Base-by-base conservation (phyloP, 108 stramenopile genomes). In the Cyclotella baltica region DNA sequence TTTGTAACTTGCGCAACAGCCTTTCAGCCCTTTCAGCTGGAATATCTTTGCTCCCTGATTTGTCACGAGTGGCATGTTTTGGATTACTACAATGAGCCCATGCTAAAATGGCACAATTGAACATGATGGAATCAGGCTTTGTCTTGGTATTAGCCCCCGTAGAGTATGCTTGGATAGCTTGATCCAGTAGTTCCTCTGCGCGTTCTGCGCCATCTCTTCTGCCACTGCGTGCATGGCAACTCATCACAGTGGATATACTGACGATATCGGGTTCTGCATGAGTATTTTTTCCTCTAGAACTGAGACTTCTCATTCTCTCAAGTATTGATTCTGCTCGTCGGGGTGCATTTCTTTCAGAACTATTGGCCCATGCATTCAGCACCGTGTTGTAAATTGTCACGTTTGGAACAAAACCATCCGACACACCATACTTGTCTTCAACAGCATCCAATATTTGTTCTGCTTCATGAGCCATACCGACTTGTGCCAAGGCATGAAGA, bases 311-410 rank as follows among this genome's bases (percentile, higher is more conserved):
- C 80, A 81, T 81, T 35, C 80, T 64, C 18, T 70, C 66, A 2
- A 81, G 62, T 48, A 81, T 37, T 0, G 61, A 46, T 47, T 83
- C 82, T 25, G 85, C 82, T 28, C 82, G 73, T 40, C 67, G 58
- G 18, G 77, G 58, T 10, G 77, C 75, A 52, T 83, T 71, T 8
- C 38, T 52, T 25, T 71, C 61, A 38, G 47, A 77, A 47, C 88
- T 72, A 48, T 88, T 88, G 36, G 90, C 90, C 84, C 82, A 91
- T 4, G 90, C 86, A 72, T 88, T 88, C 50, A 91, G 57, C 0
- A 91, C 90, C 27, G 87, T 81, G 55, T 88, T 90, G 84, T 86
- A 86, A 35, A 77, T 84, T 22, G 86, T 82, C 53, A 75, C 62
- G 33, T 67, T 86, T 69, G 77, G 86, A 30, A 70, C 50, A 22